Base-by-base conservation (phyloP, 2,329 filamentous ascomycete species). In the Nemania serpens region DNA sequence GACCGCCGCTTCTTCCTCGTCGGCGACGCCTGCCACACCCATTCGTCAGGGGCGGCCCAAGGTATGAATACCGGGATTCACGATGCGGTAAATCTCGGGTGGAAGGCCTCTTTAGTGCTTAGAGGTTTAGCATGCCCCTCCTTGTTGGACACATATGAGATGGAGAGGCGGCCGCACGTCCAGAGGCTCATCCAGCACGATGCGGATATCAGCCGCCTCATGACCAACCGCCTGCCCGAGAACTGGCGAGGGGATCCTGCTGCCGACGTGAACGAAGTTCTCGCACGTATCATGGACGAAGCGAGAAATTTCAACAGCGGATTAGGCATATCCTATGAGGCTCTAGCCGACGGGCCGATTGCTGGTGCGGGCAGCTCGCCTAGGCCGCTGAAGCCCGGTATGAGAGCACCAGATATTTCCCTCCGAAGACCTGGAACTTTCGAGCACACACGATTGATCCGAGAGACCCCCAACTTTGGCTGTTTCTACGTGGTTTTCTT, bases 1-100 rank as follows among this genome's bases (percentile, higher is more conserved):
- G 73, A 76, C 18, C 77, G 79, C 3, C 76, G 82, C 2, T 74
- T 83, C 2, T 82, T 86, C 49, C 71, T 87, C 0, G 83, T 80
- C 5, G 84, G 84, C 17, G 84, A 87, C 58, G 82, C 83, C 6
- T 82, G 81, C 1, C 84, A 87, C 61, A 82, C 82, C 13, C 82
- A 86, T 64, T 82, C 76, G 34, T 82, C 82, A 0, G 79, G 80
- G 0, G 84, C 82, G 1, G 84, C 81, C 0, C 83, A 85, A 66
- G 84, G 84, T 1, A 81, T 86, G 79, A 84, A 84, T 58, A 82
- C 81, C 0, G 81, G 81, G 1, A 77, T 84, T 49, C 77, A 79
- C 47, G 81, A 83, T 61, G 76, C 79, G 0, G 75, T 80, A 36
- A 83, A 83, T 54, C 72, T 84, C 1, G 78, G 75, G 22, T 83